Base-by-base conservation (phyloP, 176 grass and related monocot species). In the Hordeum vulgare region DNA sequence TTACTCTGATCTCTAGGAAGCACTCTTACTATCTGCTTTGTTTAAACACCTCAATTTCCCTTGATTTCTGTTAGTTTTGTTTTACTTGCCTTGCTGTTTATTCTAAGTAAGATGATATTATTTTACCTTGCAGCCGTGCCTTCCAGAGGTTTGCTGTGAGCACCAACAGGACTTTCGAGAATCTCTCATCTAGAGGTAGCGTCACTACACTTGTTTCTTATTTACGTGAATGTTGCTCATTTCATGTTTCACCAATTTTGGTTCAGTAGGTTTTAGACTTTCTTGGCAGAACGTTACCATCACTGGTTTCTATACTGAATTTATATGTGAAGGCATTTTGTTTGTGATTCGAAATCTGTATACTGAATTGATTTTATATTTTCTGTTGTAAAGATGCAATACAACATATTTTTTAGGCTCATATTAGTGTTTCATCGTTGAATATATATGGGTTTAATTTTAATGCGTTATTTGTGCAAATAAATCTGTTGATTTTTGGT, bases 111-210 rank as follows among this genome's bases (percentile, higher is more conserved):
- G 12, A 0, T 7, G 18, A 51, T 51, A 75, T 34, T 17, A 18
- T 56, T 56, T 56, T 72, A 37, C 66, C 76, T 44, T 84, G 36
- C 84, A 94, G 89, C 61, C 89, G 80, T 27, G 77, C 92, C 56
- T 94, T 94, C 62, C 89, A 94, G 83, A 89, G 92, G 57, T 92
- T 94, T 85, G 92, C 92, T 51, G 92, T 94, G 75, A 89, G 85
- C 80, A 94, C 92, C 9, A 89, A 88, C 67, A 92, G 27, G 60
- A 80, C 81, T 65, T 80, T 92, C 11, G 87, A 94, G 79, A 79
- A 49, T n/a, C 39, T 92, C 7, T 89, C 89, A 6, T 79, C 89
- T 8, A 90, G 92, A 92, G 91, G 91, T 93, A 51, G 40, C 10
- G 0, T 11, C 40, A 12, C 17, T 8, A 70, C 1, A 58, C 53